These are phyloP conservation scores for Sarocladium strictum DNA, from an alignment of 2,329 filamentous ascomycete species.

Conservation along the genomic window DNA sequence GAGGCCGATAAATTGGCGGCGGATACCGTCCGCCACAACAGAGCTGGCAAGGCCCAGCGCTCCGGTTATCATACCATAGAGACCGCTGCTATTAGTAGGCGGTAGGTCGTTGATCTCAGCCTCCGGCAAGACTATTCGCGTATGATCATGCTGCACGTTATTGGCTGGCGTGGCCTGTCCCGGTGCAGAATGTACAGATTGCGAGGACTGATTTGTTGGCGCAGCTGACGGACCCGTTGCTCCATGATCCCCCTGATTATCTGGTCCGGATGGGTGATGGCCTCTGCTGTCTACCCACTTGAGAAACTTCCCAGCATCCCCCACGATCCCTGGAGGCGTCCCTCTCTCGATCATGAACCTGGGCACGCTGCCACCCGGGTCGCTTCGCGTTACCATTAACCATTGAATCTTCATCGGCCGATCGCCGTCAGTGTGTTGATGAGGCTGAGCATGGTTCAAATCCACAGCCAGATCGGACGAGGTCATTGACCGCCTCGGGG, in stretches of 20 bases:
- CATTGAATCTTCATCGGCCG: slow-evolving; percentile 61
- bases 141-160: not conserved
- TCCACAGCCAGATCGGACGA: slow-evolving; percentile 23
- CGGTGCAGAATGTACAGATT: not conserved
- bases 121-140: not conserved
- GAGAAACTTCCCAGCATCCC: slow-evolving; percentile 74
- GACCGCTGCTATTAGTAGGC: slow-evolving; percentile 31
- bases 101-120: not conserved
- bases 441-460: slow-evolving; percentile 9
- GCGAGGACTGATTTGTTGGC: not conserved
- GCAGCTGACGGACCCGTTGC: not conserved
- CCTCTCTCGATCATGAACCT: slow-evolving; percentile 88
- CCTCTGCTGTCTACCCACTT: slow-evolving; percentile 55
- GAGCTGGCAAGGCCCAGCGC: slow-evolving; percentile 46
- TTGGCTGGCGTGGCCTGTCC: not conserved
- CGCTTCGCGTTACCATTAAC: slow-evolving; percentile 88
- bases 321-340: slow-evolving; percentile 73
- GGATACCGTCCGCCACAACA: slow-evolving; percentile 32
- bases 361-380: slow-evolving; percentile 83
- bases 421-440: slow-evolving; percentile 15
- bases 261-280: slow-evolving; percentile 24
- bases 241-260: not conserved
- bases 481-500: slow-evolving; percentile 25
- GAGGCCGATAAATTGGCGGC: slow-evolving; percentile 22
- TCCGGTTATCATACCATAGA: slow-evolving; percentile 51